These are phyloP conservation scores for Gremmenia infestans DNA, from an alignment of 2,329 filamentous ascomycete species.

Conservation along the genomic window DNA sequence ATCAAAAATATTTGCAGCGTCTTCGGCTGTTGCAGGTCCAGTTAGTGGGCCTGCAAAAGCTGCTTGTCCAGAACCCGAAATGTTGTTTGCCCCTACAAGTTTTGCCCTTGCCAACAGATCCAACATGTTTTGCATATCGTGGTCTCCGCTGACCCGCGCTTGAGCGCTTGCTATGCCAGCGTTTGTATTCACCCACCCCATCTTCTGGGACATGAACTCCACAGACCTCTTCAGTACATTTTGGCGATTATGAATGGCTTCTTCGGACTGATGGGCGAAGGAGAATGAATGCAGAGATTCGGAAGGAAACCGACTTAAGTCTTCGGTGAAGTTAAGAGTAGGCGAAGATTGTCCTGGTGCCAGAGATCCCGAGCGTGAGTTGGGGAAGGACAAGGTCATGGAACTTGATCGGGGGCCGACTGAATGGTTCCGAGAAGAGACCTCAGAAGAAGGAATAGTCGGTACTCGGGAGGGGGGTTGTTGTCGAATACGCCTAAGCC, in stretches of 20 bases:
- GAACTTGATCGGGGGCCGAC: slow-evolving; percentile 63
- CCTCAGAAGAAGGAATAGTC: slow-evolving; percentile 59
- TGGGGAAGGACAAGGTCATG: slow-evolving; percentile 60
- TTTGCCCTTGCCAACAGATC: slow-evolving; percentile 81
- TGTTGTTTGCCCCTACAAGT: slow-evolving; percentile 64
- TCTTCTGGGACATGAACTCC: slow-evolving; percentile 86
- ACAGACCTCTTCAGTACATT: slow-evolving; percentile 89
- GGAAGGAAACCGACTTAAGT: slow-evolving; percentile 85
- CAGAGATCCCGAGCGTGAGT: slow-evolving; percentile 30
- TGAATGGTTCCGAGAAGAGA: slow-evolving; percentile 57
- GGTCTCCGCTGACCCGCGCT: slow-evolving; percentile 74
- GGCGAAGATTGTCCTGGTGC: slow-evolving; percentile 64
- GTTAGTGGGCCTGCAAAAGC: slow-evolving; percentile 62
- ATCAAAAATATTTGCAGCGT: slow-evolving; percentile 75
- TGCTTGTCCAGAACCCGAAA: slow-evolving; percentile 44
- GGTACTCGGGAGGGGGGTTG: slow-evolving; percentile 63
- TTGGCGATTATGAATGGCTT: slow-evolving; percentile 84
- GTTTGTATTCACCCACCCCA: slow-evolving; percentile 69
- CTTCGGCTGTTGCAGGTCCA: slow-evolving; percentile 68
- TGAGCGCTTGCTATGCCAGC: slow-evolving; percentile 78
- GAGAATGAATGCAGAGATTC: slow-evolving; percentile 98
- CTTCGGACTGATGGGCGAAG: slow-evolving; percentile 92
- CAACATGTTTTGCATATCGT: slow-evolving; percentile 85
- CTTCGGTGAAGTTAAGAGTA: slow-evolving; percentile 69
- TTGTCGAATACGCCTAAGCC: slow-evolving; percentile 90